Base-by-base conservation (phyloP, 1,284 basidiomycete species). In the Ustilago tritici region DNA sequence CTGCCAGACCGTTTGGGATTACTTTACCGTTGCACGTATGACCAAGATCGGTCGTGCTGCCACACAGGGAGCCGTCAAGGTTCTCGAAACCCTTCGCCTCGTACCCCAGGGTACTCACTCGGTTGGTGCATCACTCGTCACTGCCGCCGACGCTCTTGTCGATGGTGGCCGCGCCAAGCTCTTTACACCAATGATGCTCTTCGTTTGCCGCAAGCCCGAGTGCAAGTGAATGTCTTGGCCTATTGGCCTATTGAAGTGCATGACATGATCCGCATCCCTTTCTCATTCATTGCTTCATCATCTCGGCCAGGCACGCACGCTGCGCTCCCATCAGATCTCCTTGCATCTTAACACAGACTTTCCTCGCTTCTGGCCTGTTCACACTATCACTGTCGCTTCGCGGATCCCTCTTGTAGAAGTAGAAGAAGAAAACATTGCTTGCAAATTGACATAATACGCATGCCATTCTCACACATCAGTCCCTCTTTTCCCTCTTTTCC, bases 1-100 rank as follows among this genome's bases (percentile, higher is more conserved):
- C 88, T 93, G 93, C 10, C 96, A 99, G 89, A 98, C 95, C 4
- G 83, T 91, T 32, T 98, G 95, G 93, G 97, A 99, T 86, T 91
- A 86, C 66, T 82, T 87, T 55, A 88, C 72, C 32, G 76, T 78
- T n/a, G 65, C 63, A 11, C 63, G 75, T 68, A 97, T 94, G 89
- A 95, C 93, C 87, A 92, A 90, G 89, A 90, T 93, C 75, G 97
- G 97, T 55, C 92, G 91, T 86, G 87, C 95, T 55, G 90, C 96
- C 66, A 95, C 93, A 56, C 95, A 97, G 86, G 92, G 91, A 70
- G 90, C 90, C 1, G 89, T 98, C 56, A 91, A 92, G 87, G 57
- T 92, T 4, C 88, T 97, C 83, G 96, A 99, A 89, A 89, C 90
- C 86, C 1, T 94, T 43, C 91, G 93, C 3, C 49, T 98, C 12